Evolutionary conservation across 371 early-diverging fungal species (phyloP), one percentile per base, ranked within the genome.

Genomic region (Actinomortierella ambigua): DNA sequence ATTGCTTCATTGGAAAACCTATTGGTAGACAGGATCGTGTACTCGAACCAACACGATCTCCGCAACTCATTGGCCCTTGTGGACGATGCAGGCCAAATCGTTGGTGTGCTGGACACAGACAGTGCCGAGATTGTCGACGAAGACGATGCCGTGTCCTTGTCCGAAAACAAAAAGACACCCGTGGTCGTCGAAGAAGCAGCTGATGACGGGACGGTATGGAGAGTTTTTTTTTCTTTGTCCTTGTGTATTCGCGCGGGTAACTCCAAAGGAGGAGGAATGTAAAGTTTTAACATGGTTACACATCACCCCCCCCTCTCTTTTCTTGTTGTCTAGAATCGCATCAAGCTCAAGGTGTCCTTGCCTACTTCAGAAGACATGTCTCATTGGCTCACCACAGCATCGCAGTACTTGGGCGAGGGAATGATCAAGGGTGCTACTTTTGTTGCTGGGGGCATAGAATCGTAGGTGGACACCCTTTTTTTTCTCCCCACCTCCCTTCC

Each of bases 351-450:
- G 55, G 41, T 67, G 20, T 57, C 75, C 4, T 63, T 73, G 2
- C 75, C 75, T 7, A 56, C 67, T 6, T 53, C 62, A 1, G 75
- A 73, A 13, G 75, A 73, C 34, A 67, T 73, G 75, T 59, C 67
- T 1, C 57, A 53, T n/a, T 73, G 66, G 26, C 43, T 73, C 22
- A 73, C 75, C n/a, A 63, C 23, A 39, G 75, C 64, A n/a, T 73
- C 75, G 0, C 75, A 73, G 43, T 57, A 26, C 56, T 63, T 73
- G 56, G 61, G 75, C 1, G 63, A 63, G 28, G 43, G 44, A 8
- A 41, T 73, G 49, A 52, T 73, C 55, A 66, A 59, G 29, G 61
- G 73, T 6, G 73, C 73, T 14, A 73, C 67, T 5, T 29, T 53
- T 8, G 63, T 73, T 22, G 73, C 73, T 41, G 66, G 61, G 34